These are phyloP conservation scores for Aureobasidium melanogenum DNA, from an alignment of 2,329 filamentous ascomycete genomes.

Conservation along the genomic window DNA sequence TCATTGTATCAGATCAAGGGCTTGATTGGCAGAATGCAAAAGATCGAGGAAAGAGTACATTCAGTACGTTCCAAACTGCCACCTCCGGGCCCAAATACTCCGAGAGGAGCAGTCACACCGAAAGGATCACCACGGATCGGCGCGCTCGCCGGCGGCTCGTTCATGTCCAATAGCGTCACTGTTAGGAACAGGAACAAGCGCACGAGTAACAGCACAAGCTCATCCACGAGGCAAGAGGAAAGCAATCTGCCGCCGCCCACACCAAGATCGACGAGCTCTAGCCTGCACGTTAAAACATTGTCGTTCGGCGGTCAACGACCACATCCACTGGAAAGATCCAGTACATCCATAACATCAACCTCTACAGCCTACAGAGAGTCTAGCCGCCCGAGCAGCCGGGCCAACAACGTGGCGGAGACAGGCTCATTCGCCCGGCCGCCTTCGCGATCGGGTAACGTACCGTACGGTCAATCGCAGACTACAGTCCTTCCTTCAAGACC, in stretches of 20 bases:
- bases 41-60: constrained; percentile 86
- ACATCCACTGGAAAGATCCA: constrained; percentile 16
- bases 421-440: constrained; percentile 16
- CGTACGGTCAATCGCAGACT: constrained; percentile 27
- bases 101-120: constrained; percentile 61
- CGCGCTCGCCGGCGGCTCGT: constrained; percentile 37
- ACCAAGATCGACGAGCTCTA: constrained; percentile 17
- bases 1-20: constrained; percentile 89
- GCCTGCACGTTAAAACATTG: constrained; percentile 34
- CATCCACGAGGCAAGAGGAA: constrained; percentile 23
- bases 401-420: constrained; percentile 49
- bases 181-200: constrained; percentile 61
- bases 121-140: constrained; percentile 23
- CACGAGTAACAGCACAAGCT: constrained; percentile 45
- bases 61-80: constrained; percentile 86
- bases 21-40: constrained; percentile 94
- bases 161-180: constrained; percentile 48
- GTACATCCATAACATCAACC: constrained; percentile 18
- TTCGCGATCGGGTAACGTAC: background rate
- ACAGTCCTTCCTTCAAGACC: constrained; percentile 42
- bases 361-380: background rate
- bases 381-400: constrained; percentile 65
- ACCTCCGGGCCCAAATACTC: constrained; percentile 67
- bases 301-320: constrained; percentile 39
- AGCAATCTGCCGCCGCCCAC: constrained; percentile 12